Evolutionary conservation across 2,329 filamentous ascomycete species (phyloP), one percentile per base, ranked within the genome.

Genomic region (Ascochyta fabae): DNA sequence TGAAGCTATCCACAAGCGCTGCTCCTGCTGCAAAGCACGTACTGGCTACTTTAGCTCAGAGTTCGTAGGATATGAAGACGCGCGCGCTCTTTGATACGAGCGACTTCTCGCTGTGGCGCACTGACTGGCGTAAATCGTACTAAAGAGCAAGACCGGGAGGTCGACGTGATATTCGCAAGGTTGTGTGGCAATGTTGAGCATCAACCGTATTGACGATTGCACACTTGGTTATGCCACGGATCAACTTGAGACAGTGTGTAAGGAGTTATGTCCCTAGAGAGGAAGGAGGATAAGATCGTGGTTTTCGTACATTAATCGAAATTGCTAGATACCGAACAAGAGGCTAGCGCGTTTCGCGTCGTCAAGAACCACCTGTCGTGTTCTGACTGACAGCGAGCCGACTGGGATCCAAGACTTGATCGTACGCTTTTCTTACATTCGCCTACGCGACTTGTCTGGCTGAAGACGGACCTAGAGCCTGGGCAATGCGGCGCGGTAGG

Each of bases 231-330:
- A 26, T 48, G 47, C 53, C 43, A 56, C 38, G 53, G 53, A 56
- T 56, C 47, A 56, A 56, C 47, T 42, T 56, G 53, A 56, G 53
- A 56, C 53, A 38, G 36, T 47, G 41, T 51, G 47, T 56, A 38
- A 56, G 47, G 42, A 43, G 47, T 22, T 42, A 16, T n/a, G 47
- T 31, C 39, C 54, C 48, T 13, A 57, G 53, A 52, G 34, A 57
- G 54, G 54, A 52, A 57, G 54, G 54, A 52, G 54, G 54, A 40
- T 48, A 52, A 42, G 40, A 44, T 26, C 26, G 40, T 16, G 12
- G 27, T 52, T 48, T 45, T 47, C 47, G 54, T 48, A 57, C 54
- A 52, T 57, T 52, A 57, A 57, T 48, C 40, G 54, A 57, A 45
- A 57, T 52, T 53, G 44, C 44, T 39, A 52, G 36, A 36, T 33